These are phyloP conservation scores for Dactylis glomerata DNA, from an alignment of 176 grass and related monocot genomes.

Conservation along the genomic window DNA sequence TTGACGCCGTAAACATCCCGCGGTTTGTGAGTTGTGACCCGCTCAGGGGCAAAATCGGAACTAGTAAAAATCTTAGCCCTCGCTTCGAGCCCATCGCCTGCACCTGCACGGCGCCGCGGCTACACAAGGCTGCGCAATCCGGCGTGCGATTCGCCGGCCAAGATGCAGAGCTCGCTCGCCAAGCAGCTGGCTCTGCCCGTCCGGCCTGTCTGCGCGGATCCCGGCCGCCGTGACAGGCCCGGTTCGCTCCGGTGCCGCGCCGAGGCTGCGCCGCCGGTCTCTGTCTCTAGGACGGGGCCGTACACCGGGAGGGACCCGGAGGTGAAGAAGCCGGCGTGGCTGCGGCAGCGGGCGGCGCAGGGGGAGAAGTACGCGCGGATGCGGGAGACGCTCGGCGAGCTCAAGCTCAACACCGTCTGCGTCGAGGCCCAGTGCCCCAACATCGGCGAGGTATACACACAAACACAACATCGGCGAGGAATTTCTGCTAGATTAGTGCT, in stretches of 20 bases:
- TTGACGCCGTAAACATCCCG: background rate
- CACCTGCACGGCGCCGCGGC: constrained; percentile 7
- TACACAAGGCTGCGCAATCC: background rate
- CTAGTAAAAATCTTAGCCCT: background rate
- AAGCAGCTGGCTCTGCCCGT: constrained; percentile 4
- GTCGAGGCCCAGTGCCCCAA: constrained; percentile 96
- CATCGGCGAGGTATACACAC: constrained; percentile 75
- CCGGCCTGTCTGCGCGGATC: background rate
- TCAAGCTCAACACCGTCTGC: constrained; percentile 95
- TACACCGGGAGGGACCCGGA: constrained; percentile 66
- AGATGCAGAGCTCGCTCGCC: constrained; percentile 40
- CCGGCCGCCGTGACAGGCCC: background rate
- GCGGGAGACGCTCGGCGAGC: constrained; percentile 61
- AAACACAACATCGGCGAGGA: background rate
- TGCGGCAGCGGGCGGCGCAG: constrained; percentile 78
- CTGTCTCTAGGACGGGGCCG: constrained; percentile 42
- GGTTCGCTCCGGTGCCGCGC: constrained; percentile 24
- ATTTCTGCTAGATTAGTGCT: background rate
- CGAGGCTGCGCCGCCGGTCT: constrained; percentile 13
- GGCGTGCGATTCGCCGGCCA: constrained; percentile 19
- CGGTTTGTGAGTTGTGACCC: no score
- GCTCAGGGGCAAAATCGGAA: constrained; percentile 4
- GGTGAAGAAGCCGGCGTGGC: constrained; percentile 86
- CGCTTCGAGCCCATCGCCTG: constrained; percentile 24
- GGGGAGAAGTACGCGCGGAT: constrained; percentile 73